A percentile compares a stretch with the other conserved stretches of the same genome.
Conservation (phyloP, 2,329 filamentous ascomycete genomes). For the Magnaporthiopsis rhizophila region DNA sequence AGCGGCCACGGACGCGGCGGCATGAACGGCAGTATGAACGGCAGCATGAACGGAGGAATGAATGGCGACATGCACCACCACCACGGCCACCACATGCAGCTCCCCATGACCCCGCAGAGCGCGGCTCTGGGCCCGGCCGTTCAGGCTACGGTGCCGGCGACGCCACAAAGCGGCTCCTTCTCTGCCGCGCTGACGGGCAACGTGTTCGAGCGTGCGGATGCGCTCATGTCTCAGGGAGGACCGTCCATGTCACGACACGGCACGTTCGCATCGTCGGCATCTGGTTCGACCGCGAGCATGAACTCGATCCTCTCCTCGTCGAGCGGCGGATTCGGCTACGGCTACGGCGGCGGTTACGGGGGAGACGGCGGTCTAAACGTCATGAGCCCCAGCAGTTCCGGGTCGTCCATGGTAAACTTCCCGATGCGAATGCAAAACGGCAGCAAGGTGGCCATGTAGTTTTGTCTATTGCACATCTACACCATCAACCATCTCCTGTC, state of each 20-base stretch:
- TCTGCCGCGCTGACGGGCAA: slow-evolving; percentile 45
- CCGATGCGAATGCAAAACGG: slow-evolving; percentile 22
- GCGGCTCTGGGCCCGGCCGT: slow-evolving; percentile 84
- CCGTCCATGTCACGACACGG: slow-evolving; percentile 46
- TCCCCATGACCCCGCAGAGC: slow-evolving; percentile 83
- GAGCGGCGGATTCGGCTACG: not conserved
- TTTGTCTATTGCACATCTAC: not conserved
- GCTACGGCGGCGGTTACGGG: not conserved
- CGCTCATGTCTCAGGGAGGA: slow-evolving; percentile 49
- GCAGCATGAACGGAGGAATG: no score
- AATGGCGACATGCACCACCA: not conserved
- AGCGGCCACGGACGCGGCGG: not conserved
- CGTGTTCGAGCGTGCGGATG: slow-evolving; percentile 53
- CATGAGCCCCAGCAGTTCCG: slow-evolving; percentile 17
- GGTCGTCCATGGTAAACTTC: slow-evolving; percentile 15
- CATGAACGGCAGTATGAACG: not conserved
- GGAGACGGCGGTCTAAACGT: slow-evolving; percentile 21
- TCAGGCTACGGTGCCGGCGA: slow-evolving; percentile 78
- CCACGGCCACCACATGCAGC: slow-evolving; percentile 18
- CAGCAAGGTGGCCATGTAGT: slow-evolving; percentile 21
- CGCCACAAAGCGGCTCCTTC: slow-evolving; percentile 51
- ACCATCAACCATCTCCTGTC: not conserved
- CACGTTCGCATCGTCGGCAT: slow-evolving; percentile 51
- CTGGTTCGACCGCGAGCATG: slow-evolving; percentile 48
- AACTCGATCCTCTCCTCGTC: slow-evolving; percentile 21